Evolutionary conservation across 2,329 filamentous ascomycete species (phyloP), one percentile per base, ranked within the genome.

Genomic region (Xylaria sp.): DNA sequence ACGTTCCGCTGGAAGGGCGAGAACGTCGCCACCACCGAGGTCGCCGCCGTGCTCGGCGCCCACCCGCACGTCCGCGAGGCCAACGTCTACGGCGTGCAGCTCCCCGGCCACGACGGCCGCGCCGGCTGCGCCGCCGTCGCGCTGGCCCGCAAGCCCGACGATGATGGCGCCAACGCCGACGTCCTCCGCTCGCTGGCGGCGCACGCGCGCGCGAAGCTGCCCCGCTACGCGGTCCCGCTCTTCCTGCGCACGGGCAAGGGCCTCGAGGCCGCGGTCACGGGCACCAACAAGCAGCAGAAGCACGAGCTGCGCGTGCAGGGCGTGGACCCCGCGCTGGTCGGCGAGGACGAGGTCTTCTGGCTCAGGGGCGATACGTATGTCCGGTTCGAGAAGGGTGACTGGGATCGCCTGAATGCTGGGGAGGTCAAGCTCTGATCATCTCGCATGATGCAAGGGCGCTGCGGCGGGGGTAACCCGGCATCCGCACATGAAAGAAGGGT

Each of bases 271-370:
- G 84, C 88, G 65, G 79, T 84, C 1, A 96, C 92, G 4, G 91
- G 91, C 0, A 96, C 91, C 44, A 89, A 91, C 66, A 96, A 96
- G 78, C 90, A 95, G 75, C 88, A 92, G 73, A 96, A 96, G 72
- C 84, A 88, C 59, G 72, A 76, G 0, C 70, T 96, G 59, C 78
- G 90, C n/a, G 77, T 79, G 2, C 82, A 92, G 58, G 91, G 92
- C 0, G 89, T 93, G 0, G 83, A 90, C 64, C 89, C 88, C 0
- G 71, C 66, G 3, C 82, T 82, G 63, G 75, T 80, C 1, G 70
- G 70, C 37, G 62, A 63, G 2, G 82, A 84, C 20, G 69, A 73
- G 37, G 34, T 88, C 42, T 88, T 76, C 64, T 93, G 89, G 88
- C 74, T 92, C 16, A 81, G 78, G 63, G 80, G 78, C 0, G 82